Percentiles rank a stretch among this genome's conserved stretches.
Conservation (phyloP, 2,329 filamentous ascomycete species). For the Aureobasidium sp. region DNA sequence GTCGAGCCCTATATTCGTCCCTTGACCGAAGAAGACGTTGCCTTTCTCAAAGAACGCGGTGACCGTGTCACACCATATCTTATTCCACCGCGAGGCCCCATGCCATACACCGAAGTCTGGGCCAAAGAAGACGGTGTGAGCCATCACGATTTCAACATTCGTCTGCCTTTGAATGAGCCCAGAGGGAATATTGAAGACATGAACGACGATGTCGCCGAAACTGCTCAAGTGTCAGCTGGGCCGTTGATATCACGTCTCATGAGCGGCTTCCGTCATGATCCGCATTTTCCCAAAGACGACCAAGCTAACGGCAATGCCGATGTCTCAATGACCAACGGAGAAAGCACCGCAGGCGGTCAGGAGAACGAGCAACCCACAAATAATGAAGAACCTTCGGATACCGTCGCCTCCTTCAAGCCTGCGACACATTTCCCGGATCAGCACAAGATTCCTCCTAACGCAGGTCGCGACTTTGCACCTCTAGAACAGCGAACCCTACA, state of each 20-base stretch:
- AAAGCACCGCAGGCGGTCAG: slow-evolving; percentile 31
- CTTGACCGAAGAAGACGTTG: slow-evolving; percentile 87
- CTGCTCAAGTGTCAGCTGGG: slow-evolving; percentile 80
- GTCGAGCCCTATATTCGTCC: slow-evolving; percentile 86
- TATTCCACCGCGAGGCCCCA: slow-evolving; percentile 76
- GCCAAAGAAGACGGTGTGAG: slow-evolving; percentile 84
- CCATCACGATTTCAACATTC: slow-evolving; percentile 61
- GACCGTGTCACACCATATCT: slow-evolving; percentile 78
- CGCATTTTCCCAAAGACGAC: slow-evolving; percentile 46
- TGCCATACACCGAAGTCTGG: slow-evolving; percentile 86
- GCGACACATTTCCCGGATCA: slow-evolving; percentile 64
- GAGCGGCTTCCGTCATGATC: slow-evolving; percentile 72
- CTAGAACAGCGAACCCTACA: slow-evolving; percentile 87
- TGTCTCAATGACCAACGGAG: slow-evolving; percentile 34
- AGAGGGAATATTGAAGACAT: slow-evolving; percentile 81
- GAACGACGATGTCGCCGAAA: slow-evolving; percentile 78
- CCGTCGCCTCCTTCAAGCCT: slow-evolving; percentile 43
- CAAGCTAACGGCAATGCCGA: slow-evolving; percentile 44
- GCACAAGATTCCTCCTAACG: slow-evolving; percentile 39
- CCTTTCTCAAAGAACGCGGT: slow-evolving; percentile 79
- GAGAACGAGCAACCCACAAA: slow-evolving; percentile 29
- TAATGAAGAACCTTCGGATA: slow-evolving; percentile 28
- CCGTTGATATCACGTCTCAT: slow-evolving; percentile 78
- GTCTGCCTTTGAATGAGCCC: slow-evolving; percentile 67
- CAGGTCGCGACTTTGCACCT: slow-evolving; percentile 74